Evolutionary conservation across 306 rosid genomes (phyloP).

Genomic region (Quercus gilva): DNA sequence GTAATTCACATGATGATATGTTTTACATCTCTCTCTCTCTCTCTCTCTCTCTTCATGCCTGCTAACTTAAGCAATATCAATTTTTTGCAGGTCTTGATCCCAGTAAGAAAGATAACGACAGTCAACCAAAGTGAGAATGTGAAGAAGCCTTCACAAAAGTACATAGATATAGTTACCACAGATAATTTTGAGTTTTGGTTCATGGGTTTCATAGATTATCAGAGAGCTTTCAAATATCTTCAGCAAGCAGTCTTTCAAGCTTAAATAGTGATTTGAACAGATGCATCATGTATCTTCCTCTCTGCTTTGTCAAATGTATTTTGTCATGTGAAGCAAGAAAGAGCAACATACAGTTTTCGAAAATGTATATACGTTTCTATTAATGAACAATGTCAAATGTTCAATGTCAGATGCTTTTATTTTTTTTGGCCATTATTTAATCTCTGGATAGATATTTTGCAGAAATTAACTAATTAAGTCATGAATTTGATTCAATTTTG

Average conservation of each 20-base stretch:
- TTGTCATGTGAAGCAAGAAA: neutral
- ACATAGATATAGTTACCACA: constrained; percentile 46
- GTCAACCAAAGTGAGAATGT: constrained; percentile 43
- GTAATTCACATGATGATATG: constrained; percentile 12
- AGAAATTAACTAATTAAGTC: too few relatives aligned
- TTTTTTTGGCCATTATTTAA: neutral
- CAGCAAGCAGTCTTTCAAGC: constrained; percentile 33
- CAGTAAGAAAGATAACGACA: constrained; percentile 35
- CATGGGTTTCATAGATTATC: constrained; percentile 55
- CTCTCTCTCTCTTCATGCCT: neutral
- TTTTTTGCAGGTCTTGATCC: constrained; percentile 45
- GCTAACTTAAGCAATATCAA: neutral
- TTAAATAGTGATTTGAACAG: neutral
- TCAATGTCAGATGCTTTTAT: neutral
- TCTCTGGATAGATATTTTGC: too few relatives aligned
- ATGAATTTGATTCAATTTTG: neutral
- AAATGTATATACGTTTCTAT: neutral
- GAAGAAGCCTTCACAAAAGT: constrained; percentile 51
- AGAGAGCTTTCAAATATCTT: constrained; percentile 40
- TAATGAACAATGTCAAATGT: neutral
- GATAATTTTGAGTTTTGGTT: constrained; percentile 69
- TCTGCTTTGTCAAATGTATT: neutral
- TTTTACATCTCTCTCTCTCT: neutral
- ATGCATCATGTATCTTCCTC: neutral
- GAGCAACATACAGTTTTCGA: neutral